phyloP scores from a whole-genome alignment of 2,329 filamentous ascomycete species.

The Decorospora gaudefroyi region DNA sequence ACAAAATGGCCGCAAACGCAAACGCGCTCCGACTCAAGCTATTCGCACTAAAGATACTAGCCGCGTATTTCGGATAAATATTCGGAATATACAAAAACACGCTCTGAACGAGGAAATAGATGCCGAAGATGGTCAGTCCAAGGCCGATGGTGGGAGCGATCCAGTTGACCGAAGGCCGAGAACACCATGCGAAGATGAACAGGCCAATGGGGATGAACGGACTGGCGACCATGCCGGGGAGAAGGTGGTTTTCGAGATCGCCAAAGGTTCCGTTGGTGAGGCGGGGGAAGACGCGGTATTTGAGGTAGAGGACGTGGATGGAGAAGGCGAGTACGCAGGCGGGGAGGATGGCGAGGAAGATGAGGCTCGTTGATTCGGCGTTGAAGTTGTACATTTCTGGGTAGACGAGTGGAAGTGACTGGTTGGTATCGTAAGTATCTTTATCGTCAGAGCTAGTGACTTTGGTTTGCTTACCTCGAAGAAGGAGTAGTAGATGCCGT shows the following conservation, averaged over 20 bases:
- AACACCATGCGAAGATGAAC: constrained; percentile 66
- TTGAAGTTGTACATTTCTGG: constrained; percentile 75
- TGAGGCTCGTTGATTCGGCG: constrained; percentile 72
- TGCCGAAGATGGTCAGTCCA: constrained; percentile 52
- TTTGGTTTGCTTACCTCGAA: constrained; percentile 57
- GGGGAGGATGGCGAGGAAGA: constrained; percentile 80
- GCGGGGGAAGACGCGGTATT: constrained; percentile 68
- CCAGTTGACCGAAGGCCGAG: constrained; percentile 64
- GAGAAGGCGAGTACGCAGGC: constrained; percentile 69
- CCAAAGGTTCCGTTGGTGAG: constrained; percentile 66
- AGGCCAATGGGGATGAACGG: constrained; percentile 65
- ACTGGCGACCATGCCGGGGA: constrained; percentile 64
- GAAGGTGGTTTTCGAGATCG: constrained; percentile 72
- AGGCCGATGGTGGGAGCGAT: constrained; percentile 60
- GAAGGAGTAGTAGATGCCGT: constrained; percentile 74
- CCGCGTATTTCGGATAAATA: constrained; percentile 57
- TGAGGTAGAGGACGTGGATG: constrained; percentile 73
- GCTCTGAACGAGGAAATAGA: constrained; percentile 50
- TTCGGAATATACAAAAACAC: constrained; percentile 67
- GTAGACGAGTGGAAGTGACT: constrained; percentile 65
- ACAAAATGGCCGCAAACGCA: constrained; percentile 63
- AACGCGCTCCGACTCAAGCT: constrained; percentile 60
- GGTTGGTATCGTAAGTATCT: background rate
- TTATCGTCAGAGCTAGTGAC: background rate
- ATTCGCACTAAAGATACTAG: constrained; percentile 64